Base-by-base conservation (phyloP, 345 rosid genomes). In the Turnera subulata region DNA sequence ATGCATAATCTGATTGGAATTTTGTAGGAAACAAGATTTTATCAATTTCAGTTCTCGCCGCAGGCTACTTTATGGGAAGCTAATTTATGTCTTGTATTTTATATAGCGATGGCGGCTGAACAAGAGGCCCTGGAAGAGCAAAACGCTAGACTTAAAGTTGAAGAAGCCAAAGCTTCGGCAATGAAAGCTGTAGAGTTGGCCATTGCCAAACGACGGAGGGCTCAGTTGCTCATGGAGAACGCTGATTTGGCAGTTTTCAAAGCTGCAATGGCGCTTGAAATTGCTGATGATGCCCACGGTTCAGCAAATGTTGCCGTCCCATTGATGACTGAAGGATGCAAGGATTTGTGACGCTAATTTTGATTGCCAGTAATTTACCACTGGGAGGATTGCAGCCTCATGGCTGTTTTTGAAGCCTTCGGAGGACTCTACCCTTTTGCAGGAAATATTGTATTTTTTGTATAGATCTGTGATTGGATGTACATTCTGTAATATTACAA, bases 161-260 rank as follows among this genome's bases (percentile, higher is more conserved):
- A 83, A 57, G 87, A 79, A 40, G 88, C 96, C 6, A 78, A 59
- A 49, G 64, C 64, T 21, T 59, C 69, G 14, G 89, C 84, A 11
- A 64, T 54, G 53, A 60, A 55, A 40, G 54, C 73, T 15, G 23
- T 70, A 35, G 86, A 89, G 55, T 49, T 59, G 4, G 96, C 96
- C 2, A 62, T 82, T 2, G 38, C 43, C 1, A 90, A 79, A 54
- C 88, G 99, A 9, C 65, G 49, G 43, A 71, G 74, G 66, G 97
- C 96, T 9, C 92, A 93, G 72, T 38, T 65, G 39, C 88, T 87
- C 12, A 81, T 83, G 82, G 82, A 74, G 69, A 81, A 73, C n/a
- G 99, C 99, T 3, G 88, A 85, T 69, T 63, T 93, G 73, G 90
- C 88, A 18, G 71, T 83, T 12, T 90, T 85, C 75, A 93, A 77